These are phyloP conservation scores for Akanthomyces uredinophilus DNA, from an alignment of 2,329 filamentous ascomycete genomes.

Conservation along the genomic window DNA sequence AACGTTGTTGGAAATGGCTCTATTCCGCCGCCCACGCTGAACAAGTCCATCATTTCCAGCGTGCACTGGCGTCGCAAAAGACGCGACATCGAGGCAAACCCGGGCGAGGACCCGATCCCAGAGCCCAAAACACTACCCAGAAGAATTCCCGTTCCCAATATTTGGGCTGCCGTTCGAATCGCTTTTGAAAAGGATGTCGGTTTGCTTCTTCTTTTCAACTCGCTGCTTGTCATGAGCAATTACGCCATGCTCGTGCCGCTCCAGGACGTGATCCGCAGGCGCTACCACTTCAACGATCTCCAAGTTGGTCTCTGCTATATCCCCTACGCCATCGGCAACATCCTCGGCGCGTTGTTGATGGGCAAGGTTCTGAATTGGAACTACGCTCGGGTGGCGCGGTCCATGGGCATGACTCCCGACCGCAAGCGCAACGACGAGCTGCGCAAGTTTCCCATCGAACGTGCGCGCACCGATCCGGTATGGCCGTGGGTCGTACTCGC, in stretches of 20 bases:
- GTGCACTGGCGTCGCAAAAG: slow-evolving; percentile 13
- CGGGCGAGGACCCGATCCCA: slow-evolving; percentile 18
- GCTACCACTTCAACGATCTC: slow-evolving; percentile 29
- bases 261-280: slow-evolving; percentile 28
- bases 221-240: slow-evolving; percentile 31
- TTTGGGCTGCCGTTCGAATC: slow-evolving; percentile 28
- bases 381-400: slow-evolving; percentile 48
- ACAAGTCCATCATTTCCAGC: slow-evolving; percentile 19
- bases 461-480: slow-evolving; percentile 32
- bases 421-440: slow-evolving; percentile 37
- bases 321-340: slow-evolving; percentile 33
- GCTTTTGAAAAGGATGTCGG: slow-evolving; percentile 32
- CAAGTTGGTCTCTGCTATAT: slow-evolving; percentile 41
- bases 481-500: slow-evolving; percentile 38
- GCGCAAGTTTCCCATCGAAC: slow-evolving; percentile 32
- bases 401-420: slow-evolving; percentile 43
- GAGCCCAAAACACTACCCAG: slow-evolving; percentile 12
- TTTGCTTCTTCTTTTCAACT: slow-evolving; percentile 29
- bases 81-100: slow-evolving; percentile 16
- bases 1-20: slow-evolving; percentile 43
- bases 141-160: slow-evolving; percentile 25
- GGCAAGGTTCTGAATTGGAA: slow-evolving; percentile 57
- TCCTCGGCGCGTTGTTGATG: slow-evolving; percentile 29
- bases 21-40: slow-evolving; percentile 29
- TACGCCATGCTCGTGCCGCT: slow-evolving; percentile 29